Base-by-base conservation (phyloP, 2,329 filamentous ascomycete species). In the Raffaelea ambrosiae region DNA sequence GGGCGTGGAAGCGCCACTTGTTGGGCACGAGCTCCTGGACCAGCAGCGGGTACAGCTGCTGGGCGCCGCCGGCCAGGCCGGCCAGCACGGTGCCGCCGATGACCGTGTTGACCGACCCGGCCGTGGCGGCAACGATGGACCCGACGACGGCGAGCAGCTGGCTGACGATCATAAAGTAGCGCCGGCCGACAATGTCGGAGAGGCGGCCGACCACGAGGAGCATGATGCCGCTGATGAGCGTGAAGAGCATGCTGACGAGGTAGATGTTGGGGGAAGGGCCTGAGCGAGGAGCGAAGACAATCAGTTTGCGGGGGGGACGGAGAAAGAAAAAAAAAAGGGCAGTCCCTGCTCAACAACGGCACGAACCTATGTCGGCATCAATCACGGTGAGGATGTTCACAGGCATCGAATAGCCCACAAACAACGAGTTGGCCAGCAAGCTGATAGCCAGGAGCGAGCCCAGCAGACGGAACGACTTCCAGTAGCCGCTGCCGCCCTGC, bases 1-100 rank as follows among this genome's bases (percentile, higher is more conserved):
- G 59, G 53, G 62, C 61, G 5, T 61, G 59, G n/a, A 64, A 57
- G 51, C 69, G 58, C 41, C 59, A 54, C 48, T 61, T 64, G 54
- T 66, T 68, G 14, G 69, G 66, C 4, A 72, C 64, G 5, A 69
- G 58, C 51, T 69, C 66, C 22, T 62, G 64, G 16, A 68, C 57
- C 5, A 67, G 59, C 39, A 68, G 62, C 2, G 59, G 59, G 52
- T 67, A 68, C 11, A 61, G 64, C 13, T 68, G 57, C 54, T 68
- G 66, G 8, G 59, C 63, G 7, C 65, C 62, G 14, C 63, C 65
- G 2, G 62, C 64, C 38, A 68, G 48, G 19, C 65, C 65, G 47
- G 62, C 64, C 50, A 58, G 60, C 16, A 60, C 51, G 22, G 62
- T 66, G 29, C 60, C 61, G 9, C 54, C 64, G 44, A 68, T 67